Evolutionary conservation across 345 rosid genomes (phyloP), one percentile per base, ranked within the genome.

Genomic region (Eucalyptus sp.): DNA sequence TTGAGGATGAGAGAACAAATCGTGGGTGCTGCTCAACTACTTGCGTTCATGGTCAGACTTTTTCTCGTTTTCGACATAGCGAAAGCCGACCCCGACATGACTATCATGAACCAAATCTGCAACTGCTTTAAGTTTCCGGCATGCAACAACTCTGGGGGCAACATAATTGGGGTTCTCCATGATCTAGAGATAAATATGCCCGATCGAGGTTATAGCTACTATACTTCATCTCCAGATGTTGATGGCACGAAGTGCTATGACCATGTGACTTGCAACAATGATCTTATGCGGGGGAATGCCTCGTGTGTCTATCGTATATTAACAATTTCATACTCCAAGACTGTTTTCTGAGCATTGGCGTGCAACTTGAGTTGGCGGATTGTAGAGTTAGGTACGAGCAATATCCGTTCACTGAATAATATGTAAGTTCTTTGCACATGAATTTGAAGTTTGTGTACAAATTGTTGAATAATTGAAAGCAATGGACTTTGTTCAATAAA

Each of bases 11-110:
- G 25, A 33, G 80, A 17, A 68, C 80, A 3, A 71, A 33, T 33
- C 1, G 44, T 2, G 46, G 81, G 7, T 18, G 46, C 27, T 18
- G 25, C 41, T 71, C 44, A 41, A 5, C 37, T 37, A 37, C 13
- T 71, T 1, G 81, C 27, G 5, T 37, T 37, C 46, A 33, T 71
- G 4, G 14, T 71, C 27, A 14, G 81, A 41, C 5, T 10, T 41
- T 16, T 71, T 3, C 14, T 2, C 27, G 5, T 71, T 37, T 71
- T 37, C 14, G 3, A 5, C 6, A 2, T 18, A 1, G 8, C 8
- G 0, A 71, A 71, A 71, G 81, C 27, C 1, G 1, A 71, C 22
- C 81, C 27, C 8, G 2, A 37, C 14, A 18, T 18, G 46, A 37
- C 5, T 11, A 9, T 71, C 25, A 8, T 2, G 81, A 33, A 5